Conservation (phyloP, 305 asterid species). For the Fraxinus velutina region DNA sequence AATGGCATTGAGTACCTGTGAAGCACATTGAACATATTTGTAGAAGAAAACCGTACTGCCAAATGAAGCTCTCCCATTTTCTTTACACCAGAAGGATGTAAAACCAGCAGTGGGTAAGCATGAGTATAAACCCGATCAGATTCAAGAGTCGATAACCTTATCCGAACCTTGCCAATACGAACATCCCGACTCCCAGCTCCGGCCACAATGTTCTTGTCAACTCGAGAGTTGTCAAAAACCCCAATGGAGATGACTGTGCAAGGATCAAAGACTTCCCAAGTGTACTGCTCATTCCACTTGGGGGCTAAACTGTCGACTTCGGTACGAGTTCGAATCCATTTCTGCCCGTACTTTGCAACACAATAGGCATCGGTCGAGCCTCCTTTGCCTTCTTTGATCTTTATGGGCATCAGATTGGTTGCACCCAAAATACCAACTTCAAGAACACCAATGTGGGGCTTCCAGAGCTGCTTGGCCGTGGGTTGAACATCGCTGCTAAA, state of each 20-base stretch:
- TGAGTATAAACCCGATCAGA: constrained; percentile 71
- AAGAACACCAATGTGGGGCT: constrained; percentile 76
- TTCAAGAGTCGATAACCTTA: constrained; percentile 75
- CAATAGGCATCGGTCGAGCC: constrained; percentile 73
- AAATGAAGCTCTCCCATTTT: constrained; percentile 89
- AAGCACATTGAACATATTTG: constrained; percentile 66
- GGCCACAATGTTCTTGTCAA: constrained; percentile 39
- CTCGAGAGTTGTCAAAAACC: constrained; percentile 70
- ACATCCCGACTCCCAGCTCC: constrained; percentile 43
- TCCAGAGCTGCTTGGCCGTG: constrained; percentile 84
- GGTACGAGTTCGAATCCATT: constrained; percentile 80
- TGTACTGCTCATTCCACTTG: constrained; percentile 84
- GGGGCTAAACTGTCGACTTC: constrained; percentile 76
- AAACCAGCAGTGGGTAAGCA: constrained; percentile 70
- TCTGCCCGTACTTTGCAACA: constrained; percentile 78
- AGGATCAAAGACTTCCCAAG: constrained; percentile 93
- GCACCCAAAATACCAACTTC: constrained; percentile 84
- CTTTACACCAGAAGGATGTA: constrained; percentile 80
- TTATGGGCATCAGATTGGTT: constrained; percentile 62
- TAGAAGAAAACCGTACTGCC: constrained; percentile 74
- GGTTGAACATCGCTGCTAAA: constrained; percentile 82
- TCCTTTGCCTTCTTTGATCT: constrained; percentile 79
- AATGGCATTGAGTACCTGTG: constrained; percentile 61
- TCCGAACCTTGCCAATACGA: constrained; percentile 74
- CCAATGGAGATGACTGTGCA: constrained; percentile 84